Evolutionary conservation across 2,329 filamentous ascomycete genomes (phyloP), one percentile per base, ranked within the genome.

Genomic region (Colletotrichum shisoi): DNA sequence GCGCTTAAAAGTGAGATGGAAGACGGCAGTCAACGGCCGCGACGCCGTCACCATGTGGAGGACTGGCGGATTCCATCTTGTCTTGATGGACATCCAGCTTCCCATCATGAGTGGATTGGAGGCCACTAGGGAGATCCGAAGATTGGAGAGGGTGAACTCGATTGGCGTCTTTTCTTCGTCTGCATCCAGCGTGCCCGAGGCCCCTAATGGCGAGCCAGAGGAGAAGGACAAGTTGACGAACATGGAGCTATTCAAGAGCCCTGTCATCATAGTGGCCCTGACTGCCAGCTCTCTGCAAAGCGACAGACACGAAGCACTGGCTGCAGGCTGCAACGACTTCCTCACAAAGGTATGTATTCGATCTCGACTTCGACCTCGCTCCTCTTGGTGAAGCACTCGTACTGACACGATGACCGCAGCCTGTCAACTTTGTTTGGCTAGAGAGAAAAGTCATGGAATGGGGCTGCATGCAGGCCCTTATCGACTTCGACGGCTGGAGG

Each of bases 401-500:
- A 21, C 42, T 58, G 17, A 58, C 56, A 8, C 24, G 12, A 44
- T 24, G 24, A 58, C 4, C 54, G 49, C 75, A 97, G 92, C 95
- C 95, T 21, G 94, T 99, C 72, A 96, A 96, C 77, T 97, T 97
- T 75, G 91, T 96, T 67, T 99, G 94, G 94, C 87, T 99, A 31
- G 93, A 97, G 77, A 89, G 94, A 65, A 99, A 99, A 78, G 94
- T 98, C 72, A 97, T 96, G 80, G 95, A 99, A 83, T 99, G 95
- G 95, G 95, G 95, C 63, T 98, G 95, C 82, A 99, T 99, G 95
- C 95, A 98, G 81, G 95, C 95, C 11, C 85, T 99, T 27, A 98
- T 99, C 74, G 95, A 99, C 81, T 98, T 95, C 76, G 94, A 98
- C 76, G 95, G 95, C 69, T 99, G 95, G 95, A 88, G 94, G 62